These are phyloP conservation scores for Linderniella brevidens DNA, from an alignment of 257 asterid genomes.

Conservation along the genomic window DNA sequence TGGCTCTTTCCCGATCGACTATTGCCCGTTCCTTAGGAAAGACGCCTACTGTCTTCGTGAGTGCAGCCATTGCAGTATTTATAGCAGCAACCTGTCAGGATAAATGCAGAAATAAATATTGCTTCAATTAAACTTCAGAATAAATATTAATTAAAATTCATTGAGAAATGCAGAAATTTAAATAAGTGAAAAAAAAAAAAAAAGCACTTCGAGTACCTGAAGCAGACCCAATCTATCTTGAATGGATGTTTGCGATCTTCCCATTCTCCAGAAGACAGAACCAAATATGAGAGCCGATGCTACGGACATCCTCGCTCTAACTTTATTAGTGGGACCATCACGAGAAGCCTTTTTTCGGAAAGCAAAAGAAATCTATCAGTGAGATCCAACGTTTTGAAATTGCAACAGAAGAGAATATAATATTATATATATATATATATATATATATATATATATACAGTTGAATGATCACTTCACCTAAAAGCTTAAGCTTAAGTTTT, in stretches of 20 bases:
- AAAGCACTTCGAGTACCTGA: constrained; percentile 38
- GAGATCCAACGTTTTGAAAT: no score
- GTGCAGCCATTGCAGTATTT: constrained; percentile 99
- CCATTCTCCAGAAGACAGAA: constrained; percentile 98
- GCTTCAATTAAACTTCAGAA: no score
- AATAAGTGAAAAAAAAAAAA: not conserved
- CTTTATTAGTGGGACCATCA: constrained; percentile 94
- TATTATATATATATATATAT: no score
- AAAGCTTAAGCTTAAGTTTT: no score
- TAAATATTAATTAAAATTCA: constrained; percentile 2
- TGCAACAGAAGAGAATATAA: constrained; percentile 7
- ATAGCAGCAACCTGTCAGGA: constrained; percentile 80
- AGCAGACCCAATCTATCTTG: constrained; percentile 96
- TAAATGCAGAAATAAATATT: constrained; percentile 5
- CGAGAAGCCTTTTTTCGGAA: constrained; percentile 65
- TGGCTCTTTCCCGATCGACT: constrained; percentile 87
- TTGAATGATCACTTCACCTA: no score
- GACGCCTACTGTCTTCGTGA: constrained; percentile 91
- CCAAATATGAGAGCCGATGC: constrained; percentile 96
- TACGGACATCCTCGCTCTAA: constrained; percentile 89
- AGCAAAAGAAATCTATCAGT: constrained; percentile 1
- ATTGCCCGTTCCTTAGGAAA: constrained; percentile 97
- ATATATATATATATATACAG: no score
- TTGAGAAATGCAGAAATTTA: constrained; percentile 8
- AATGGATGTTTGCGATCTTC: constrained; percentile 80